phyloP scores from a whole-genome alignment of 495 filamentous ascomycete genomes.

The Bryoglossum gracile region DNA sequence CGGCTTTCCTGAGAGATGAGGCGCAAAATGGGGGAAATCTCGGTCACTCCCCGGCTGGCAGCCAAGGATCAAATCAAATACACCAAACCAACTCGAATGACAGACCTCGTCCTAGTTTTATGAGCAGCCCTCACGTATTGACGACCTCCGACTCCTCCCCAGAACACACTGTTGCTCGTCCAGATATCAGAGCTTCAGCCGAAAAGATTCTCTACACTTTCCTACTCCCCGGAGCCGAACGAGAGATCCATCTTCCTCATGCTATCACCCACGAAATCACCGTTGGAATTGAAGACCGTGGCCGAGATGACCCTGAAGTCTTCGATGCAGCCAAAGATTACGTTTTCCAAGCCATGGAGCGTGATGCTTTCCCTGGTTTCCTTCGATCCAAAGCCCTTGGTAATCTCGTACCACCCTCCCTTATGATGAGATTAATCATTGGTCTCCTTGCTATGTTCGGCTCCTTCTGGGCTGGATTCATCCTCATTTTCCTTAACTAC shows the following conservation, averaged over 20 bases:
- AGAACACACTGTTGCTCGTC: constrained; percentile 71
- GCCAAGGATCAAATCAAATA: constrained; percentile 47
- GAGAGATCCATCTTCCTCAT: constrained; percentile 88
- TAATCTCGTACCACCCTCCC: constrained; percentile 83
- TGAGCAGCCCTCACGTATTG: constrained; percentile 48
- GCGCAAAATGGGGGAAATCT: constrained; percentile 31
- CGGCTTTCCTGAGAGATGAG: constrained; percentile 81
- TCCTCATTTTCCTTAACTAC: constrained; percentile 82
- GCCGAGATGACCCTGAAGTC: constrained; percentile 90
- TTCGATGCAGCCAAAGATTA: constrained; percentile 98
- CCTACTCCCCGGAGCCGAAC: constrained; percentile 83
- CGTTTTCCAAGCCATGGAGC: constrained; percentile 98
- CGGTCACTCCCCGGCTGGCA: constrained; percentile 61
- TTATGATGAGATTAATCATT: constrained; percentile 73
- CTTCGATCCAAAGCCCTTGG: constrained; percentile 89
- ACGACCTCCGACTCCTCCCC: constrained; percentile 63
- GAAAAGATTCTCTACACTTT: constrained; percentile 98
- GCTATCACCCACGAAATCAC: constrained; percentile 76
- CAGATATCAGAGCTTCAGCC: constrained; percentile 85
- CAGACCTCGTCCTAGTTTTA: constrained; percentile 60
- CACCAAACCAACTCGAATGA: constrained; percentile 28
- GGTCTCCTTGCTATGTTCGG: constrained; percentile 85
- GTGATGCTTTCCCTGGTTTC: constrained; percentile 96
- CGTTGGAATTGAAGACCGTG: constrained; percentile 75
- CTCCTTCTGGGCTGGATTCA: constrained; percentile 89